Base-by-base conservation (phyloP, 371 early-diverging fungal genomes). In the Mucor plumbeus region DNA sequence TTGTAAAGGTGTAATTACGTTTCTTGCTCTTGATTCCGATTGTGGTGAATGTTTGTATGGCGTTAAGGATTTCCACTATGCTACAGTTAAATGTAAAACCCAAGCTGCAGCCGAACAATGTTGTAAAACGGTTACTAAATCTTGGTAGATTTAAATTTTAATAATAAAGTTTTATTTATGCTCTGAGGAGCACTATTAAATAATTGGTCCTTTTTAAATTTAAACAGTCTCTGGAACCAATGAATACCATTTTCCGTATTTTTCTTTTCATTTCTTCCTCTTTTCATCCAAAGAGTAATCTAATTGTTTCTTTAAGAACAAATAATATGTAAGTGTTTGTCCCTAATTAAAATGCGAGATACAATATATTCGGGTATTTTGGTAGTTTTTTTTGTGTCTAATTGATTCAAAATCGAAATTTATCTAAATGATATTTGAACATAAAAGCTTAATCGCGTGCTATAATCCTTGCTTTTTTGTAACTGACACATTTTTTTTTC, bases 1-100 rank as follows among this genome's bases (percentile, higher is more conserved):
- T 10, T 60, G 60, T 43, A 60, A 60, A 21, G 60, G 60, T 8
- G 41, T 60, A 6, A 60, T 60, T 43, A 60, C 60, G 1, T 60
- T 60, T 15, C 9, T 60, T 11, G 41, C 60, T 60, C 34, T 60
- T 21, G 60, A 60, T 33, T 31, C 60, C 15, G 60, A 60, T 33
- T 60, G 60, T 34, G 41, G 9, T 0, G 60, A 60, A 13, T 60
- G 60, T 33, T 43, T 60, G 4, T 60, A 60, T 33, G 60, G 60
- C n/a, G 60, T 60, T 13, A 41, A 60, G 31, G 41, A 41, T 15
- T 40, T 60, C 31, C 14, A 21, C 3, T 40, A 40, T 9, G 60
- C 60, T 33, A 60, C 43, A 31, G 60, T 60, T 8, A 39, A 43
- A 60, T 60, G 60, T 43, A 60, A 34, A 41, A 60, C 44, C 4